Evolutionary conservation across 2,329 filamentous ascomycete genomes (phyloP).

Genomic region (Neofusicoccum sp.): DNA sequence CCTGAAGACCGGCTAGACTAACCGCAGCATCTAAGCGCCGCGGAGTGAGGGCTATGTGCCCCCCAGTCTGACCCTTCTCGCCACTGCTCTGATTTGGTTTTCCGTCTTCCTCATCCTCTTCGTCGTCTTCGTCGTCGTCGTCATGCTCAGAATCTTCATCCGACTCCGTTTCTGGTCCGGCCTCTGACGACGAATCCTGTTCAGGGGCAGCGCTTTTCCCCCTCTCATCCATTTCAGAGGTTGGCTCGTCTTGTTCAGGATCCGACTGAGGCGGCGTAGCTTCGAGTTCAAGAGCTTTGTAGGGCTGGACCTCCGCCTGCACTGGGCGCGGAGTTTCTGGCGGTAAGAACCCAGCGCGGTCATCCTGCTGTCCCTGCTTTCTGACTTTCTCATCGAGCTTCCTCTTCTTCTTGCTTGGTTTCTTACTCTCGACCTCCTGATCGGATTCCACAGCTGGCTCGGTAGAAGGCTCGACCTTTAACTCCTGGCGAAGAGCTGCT

Average conservation of each 20-base stretch:
- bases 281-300: background rate
- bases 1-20: too few species aligned
- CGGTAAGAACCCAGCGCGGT: background rate
- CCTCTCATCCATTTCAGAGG: background rate
- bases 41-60: too few species aligned
- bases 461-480: background rate
- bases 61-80: too few species aligned
- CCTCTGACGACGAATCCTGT: background rate
- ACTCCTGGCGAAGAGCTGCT: background rate
- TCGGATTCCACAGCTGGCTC: background rate
- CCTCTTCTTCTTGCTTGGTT: background rate
- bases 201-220: background rate
- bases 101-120: too few species aligned
- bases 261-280: background rate
- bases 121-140: background rate
- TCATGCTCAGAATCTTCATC: background rate
- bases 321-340: background rate
- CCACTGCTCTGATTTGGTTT: background rate
- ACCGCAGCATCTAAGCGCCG: too few species aligned
- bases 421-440: background rate
- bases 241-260: background rate
- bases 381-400: background rate
- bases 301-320: background rate
- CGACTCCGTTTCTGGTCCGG: too few species aligned
- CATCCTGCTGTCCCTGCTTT: background rate